Base-by-base conservation (phyloP, 1,139 yeast genomes). In the Zygotorulaspora mrakii region DNA sequence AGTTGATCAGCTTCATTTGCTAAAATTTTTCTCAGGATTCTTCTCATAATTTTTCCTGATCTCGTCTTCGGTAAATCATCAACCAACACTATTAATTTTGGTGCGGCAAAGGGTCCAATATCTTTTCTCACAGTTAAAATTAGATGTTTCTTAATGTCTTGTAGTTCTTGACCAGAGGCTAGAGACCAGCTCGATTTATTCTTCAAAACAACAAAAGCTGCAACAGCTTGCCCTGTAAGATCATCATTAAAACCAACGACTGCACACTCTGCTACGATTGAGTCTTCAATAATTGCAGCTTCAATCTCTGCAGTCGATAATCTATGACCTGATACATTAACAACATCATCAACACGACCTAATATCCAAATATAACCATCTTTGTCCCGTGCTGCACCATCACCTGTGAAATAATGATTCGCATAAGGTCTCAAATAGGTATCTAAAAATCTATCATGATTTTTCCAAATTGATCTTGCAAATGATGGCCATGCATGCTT, bases 101-200 rank as follows among this genome's bases (percentile, higher is more conserved):
- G 91, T 25, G 91, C 86, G 22, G 91, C 91, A 64, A 82, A 82
- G 37, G 91, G 89, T 17, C 91, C 91, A 58, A 82, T 82, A 63
- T 82, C 89, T 60, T 79, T 80, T 60, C 91, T 71, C 26, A 82
- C 89, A 13, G 87, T 80, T 54, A 81, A 65, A 42, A 82, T 70
- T 59, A 82, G 70, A 61, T 80, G 88, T 61, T 79, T 81, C 62
- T 80, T 80, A 52, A 77, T 68, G n/a, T 73, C 72, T 31, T 70
- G 76, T 40, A 69, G 52, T 45, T 74, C 79, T 38, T 69, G 77
- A 11, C 68, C 66, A 7, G 62, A 53, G 3, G 65, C 54, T 37
- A 63, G 65, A 20, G 64, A 64, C 57, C 61, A 54, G 33, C 52
- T 49, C 9, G 63, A 53, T 43, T 68, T 67, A 43, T 61, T 61